A percentile compares a stretch with the other conserved stretches of the same genome.
Conservation (phyloP, 805 yeast species). For the Isabelozyma gotoi region DNA sequence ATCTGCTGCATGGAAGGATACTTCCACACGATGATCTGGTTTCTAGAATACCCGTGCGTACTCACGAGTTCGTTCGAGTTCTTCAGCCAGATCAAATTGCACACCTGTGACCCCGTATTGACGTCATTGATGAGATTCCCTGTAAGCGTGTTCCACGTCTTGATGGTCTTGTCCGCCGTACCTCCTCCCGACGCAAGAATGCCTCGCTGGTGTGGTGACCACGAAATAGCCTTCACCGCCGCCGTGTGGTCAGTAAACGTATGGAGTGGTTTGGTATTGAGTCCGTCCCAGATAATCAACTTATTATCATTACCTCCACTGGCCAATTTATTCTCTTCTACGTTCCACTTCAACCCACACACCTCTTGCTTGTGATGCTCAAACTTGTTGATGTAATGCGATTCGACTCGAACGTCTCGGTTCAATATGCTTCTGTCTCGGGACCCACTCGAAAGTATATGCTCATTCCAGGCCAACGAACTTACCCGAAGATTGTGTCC, state of each 20-base stretch:
- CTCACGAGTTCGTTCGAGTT: slow-evolving; percentile 91
- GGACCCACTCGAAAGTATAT: slow-evolving; percentile 82
- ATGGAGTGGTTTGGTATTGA: slow-evolving; percentile 64
- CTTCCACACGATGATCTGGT: slow-evolving; percentile 92
- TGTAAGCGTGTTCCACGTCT: slow-evolving; percentile 87
- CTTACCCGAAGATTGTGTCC: slow-evolving; percentile 88
- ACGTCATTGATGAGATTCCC: slow-evolving; percentile 73
- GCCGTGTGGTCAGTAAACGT: slow-evolving; percentile 84
- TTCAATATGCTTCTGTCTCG: slow-evolving; percentile 83
- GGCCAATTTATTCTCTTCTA: slow-evolving; percentile 86
- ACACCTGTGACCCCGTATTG: slow-evolving; percentile 96
- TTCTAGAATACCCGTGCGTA: slow-evolving; percentile 90
- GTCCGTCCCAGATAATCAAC: slow-evolving; percentile 85
- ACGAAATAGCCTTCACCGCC: slow-evolving; percentile 93
- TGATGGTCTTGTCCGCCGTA: slow-evolving; percentile 85
- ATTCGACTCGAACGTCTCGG: slow-evolving; percentile 86
- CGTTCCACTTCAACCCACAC: slow-evolving; percentile 94
- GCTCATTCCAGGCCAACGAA: slow-evolving; percentile 92
- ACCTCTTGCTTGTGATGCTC: slow-evolving; percentile 88
- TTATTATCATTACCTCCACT: slow-evolving; percentile 95
- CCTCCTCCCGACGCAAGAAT: slow-evolving; percentile 96
- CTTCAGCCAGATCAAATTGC: slow-evolving; percentile 90
- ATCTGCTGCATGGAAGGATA: slow-evolving; percentile 90
- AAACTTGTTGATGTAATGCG: slow-evolving; percentile 72
- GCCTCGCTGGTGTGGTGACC: slow-evolving; percentile 98